Evolutionary conservation across 148 eudicot genomes (phyloP).

Genomic region (Rhododendron williamsianum): DNA sequence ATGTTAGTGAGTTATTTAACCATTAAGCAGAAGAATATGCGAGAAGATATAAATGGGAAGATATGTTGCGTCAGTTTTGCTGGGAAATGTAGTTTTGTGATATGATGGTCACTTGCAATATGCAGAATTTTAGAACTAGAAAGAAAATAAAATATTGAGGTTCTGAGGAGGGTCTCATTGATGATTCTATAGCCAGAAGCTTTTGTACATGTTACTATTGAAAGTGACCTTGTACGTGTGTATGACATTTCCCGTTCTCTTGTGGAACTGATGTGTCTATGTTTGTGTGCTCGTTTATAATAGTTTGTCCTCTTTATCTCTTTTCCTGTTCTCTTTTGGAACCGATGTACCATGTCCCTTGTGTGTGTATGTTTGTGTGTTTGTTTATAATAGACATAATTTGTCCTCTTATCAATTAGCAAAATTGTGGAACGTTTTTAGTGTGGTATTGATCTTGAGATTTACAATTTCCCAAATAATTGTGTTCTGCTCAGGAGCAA

Average conservation of each 20-base stretch:
- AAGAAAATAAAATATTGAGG: neutral
- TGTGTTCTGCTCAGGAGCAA: neutral
- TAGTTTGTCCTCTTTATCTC: neutral
- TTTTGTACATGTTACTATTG: neutral
- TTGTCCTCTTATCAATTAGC: neutral
- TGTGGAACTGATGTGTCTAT: neutral
- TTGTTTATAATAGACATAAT: neutral
- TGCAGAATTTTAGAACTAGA: neutral
- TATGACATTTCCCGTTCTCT: neutral
- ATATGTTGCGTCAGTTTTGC: neutral
- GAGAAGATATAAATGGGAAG: neutral
- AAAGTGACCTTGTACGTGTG: neutral
- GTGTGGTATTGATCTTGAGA: neutral
- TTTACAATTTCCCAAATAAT: no score
- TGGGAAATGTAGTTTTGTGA: neutral
- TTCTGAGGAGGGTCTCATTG: neutral
- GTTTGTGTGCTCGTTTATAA: neutral
- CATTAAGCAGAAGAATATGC: neutral
- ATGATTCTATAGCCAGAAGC: neutral
- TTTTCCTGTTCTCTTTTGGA: neutral
- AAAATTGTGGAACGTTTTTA: neutral
- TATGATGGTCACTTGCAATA: neutral
- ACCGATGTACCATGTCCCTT: neutral
- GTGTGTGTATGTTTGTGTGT: neutral
- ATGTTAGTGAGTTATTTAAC: neutral